phyloP scores from a whole-genome alignment of 192 early-diverging fungal species.

The Obelidium mucronatum region DNA sequence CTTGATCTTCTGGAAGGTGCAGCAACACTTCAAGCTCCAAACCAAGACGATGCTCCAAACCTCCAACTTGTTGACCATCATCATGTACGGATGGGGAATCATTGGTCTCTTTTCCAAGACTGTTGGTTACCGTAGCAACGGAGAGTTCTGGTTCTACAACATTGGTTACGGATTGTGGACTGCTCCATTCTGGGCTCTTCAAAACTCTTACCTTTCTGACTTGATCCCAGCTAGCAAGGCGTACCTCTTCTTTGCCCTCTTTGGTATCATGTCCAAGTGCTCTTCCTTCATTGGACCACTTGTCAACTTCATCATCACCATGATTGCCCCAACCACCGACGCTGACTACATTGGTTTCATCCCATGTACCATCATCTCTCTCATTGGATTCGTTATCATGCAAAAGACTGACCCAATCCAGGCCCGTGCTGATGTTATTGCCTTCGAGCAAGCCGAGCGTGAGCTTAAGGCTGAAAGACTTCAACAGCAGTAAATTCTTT shows the following conservation, averaged over 20 bases:
- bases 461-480: slow-evolving; percentile 17
- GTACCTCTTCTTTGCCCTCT: slow-evolving; percentile 54
- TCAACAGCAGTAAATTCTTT: no score
- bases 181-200: slow-evolving; percentile 47
- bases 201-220: slow-evolving; percentile 52
- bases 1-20: slow-evolving; percentile 43
- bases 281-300: slow-evolving; percentile 50
- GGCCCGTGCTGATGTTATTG: slow-evolving; percentile 14
- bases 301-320: slow-evolving; percentile 33
- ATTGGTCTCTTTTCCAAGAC: slow-evolving; percentile 37
- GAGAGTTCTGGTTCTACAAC: slow-evolving; percentile 42
- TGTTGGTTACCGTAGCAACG: slow-evolving; percentile 30
- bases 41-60: slow-evolving; percentile 51
- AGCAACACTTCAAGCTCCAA: slow-evolving; percentile 39
- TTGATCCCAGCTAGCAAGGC: slow-evolving; percentile 47
- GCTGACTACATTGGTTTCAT: slow-evolving; percentile 23
- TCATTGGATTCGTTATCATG: slow-evolving; percentile 24
- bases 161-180: slow-evolving; percentile 39
- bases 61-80: slow-evolving; percentile 41
- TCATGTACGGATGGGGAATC: slow-evolving; percentile 47
- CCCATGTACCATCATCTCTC: slow-evolving; percentile 23
- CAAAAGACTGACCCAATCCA: slow-evolving; percentile 17
- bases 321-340: background rate
- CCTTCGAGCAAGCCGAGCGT: slow-evolving; percentile 26
- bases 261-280: slow-evolving; percentile 50